phyloP scores from a whole-genome alignment of 2,329 filamentous ascomycete species.

The Monilinia laxa region DNA sequence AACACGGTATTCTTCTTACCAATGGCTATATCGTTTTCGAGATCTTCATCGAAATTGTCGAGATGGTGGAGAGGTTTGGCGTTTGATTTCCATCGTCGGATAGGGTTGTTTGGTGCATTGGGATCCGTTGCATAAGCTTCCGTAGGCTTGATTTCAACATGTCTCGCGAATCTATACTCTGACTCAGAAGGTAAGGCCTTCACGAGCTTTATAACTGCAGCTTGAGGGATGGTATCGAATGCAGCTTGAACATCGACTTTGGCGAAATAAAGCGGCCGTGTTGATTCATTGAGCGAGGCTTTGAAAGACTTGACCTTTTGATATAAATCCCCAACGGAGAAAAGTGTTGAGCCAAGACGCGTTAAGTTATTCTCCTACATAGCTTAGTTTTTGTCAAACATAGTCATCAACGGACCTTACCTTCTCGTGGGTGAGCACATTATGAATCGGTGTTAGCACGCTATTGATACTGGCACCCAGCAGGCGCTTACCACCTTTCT shows the following conservation, averaged over 20 bases:
- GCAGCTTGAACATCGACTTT: conserved; percentile 91
- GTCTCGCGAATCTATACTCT: conserved; percentile 69
- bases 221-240: conserved; percentile 93
- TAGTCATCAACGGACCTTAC: conserved; percentile 43
- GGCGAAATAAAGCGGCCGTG: conserved; percentile 70
- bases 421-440: conserved; percentile 76
- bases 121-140: conserved; percentile 28
- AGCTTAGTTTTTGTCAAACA: conserved; percentile 28
- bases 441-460: conserved; percentile 71
- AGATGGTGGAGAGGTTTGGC: conserved; percentile 36
- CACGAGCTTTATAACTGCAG: conserved; percentile 67
- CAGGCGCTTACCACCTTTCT: conserved; percentile 52
- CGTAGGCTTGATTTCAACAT: conserved; percentile 66
- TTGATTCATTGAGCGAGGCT: conserved; percentile 44
- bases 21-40: conserved; percentile 37
- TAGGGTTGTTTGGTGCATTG: conserved; percentile 31
- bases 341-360: conserved; percentile 74
- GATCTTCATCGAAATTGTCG: conserved; percentile 37
- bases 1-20: conserved; percentile 66
- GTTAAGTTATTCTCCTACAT: conserved; percentile 50
- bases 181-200: conserved; percentile 54
- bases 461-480: conserved; percentile 67
- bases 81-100: conserved; percentile 37
- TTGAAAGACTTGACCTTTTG: conserved; percentile 70
- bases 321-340: conserved; percentile 80